Evolutionary conservation across 148 eudicot genomes (phyloP).

Genomic region (Polygonum maritimum): DNA sequence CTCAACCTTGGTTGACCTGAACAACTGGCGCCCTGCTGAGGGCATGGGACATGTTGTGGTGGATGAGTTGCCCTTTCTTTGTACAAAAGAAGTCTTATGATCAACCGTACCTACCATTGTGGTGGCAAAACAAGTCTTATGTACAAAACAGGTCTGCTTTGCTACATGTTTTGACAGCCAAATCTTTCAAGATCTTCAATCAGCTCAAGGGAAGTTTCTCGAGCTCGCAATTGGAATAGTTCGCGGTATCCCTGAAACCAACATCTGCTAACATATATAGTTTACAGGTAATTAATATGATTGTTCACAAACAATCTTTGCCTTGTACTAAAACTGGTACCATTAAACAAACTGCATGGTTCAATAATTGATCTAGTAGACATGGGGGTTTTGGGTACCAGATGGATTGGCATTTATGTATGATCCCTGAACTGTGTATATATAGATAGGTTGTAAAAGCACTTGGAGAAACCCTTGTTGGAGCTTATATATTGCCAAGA

Average conservation of each 20-base stretch:
- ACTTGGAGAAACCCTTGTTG: constrained; percentile 94
- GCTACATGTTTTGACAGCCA: constrained; percentile 89
- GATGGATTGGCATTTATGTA: background rate
- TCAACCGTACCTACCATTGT: constrained; percentile 59
- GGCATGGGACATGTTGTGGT: constrained; percentile 83
- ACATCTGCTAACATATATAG: constrained; percentile 62
- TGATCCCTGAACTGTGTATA: background rate
- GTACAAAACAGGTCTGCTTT: constrained; percentile 59
- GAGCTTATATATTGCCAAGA: constrained; percentile 85
- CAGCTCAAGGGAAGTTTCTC: constrained; percentile 74
- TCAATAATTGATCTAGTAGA: background rate
- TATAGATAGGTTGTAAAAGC: constrained; percentile 86
- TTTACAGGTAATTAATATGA: constrained; percentile 44
- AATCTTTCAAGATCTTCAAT: constrained; percentile 61
- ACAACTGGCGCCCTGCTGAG: constrained; percentile 99
- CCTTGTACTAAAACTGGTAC: no score
- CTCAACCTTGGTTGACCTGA: constrained; percentile 13
- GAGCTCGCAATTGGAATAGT: no score
- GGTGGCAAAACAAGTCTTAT: constrained; percentile 46
- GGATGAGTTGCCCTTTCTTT: constrained; percentile 73
- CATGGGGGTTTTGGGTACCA: background rate
- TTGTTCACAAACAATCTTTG: background rate
- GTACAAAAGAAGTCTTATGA: constrained; percentile 76
- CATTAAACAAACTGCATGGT: background rate
- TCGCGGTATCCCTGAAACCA: constrained; percentile 60